Percentiles rank a stretch among this genome's conserved stretches.
Evolutionary conservation across 2,329 filamentous ascomycete species (phyloP).

Genomic region (Neofusicoccum laricinum): DNA sequence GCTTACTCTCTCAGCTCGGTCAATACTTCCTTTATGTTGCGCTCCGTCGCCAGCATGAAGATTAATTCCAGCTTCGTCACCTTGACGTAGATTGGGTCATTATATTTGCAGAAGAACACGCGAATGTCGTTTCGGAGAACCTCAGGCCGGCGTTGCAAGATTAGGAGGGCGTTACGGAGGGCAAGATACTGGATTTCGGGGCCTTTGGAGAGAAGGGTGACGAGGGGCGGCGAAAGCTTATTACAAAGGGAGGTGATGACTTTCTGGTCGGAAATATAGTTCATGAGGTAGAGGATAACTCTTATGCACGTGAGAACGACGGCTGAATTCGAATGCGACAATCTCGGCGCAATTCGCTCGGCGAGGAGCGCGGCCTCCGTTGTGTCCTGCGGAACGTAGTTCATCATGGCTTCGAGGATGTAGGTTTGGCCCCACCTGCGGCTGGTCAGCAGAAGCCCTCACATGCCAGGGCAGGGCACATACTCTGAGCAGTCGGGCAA

Average conservation of each 20-base stretch:
- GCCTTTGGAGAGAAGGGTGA: constrained; percentile 91
- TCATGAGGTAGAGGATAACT: constrained; percentile 96
- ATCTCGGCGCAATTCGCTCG: constrained; percentile 88
- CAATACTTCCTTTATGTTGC: constrained; percentile 92
- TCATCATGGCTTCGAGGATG: constrained; percentile 95
- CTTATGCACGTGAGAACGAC: constrained; percentile 95
- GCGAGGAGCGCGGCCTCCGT: constrained; percentile 85
- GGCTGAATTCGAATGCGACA: constrained; percentile 95
- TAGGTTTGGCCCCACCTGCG: constrained; percentile 96
- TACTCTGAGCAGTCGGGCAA: constrained; percentile 96
- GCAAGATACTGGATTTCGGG: constrained; percentile 98
- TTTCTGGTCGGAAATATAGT: constrained; percentile 92
- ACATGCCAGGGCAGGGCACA: constrained; percentile 33
- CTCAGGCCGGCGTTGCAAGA: constrained; percentile 87
- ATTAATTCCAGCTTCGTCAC: constrained; percentile 98
- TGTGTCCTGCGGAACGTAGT: constrained; percentile 90
- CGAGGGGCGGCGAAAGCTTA: constrained; percentile 90
- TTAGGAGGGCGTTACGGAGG: constrained; percentile 86
- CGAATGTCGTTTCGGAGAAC: constrained; percentile 94
- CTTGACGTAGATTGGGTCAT: constrained; percentile 99
- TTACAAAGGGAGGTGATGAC: constrained; percentile 82
- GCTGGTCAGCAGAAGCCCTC: constrained; percentile 22
- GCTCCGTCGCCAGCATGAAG: constrained; percentile 95
- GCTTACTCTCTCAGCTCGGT: constrained; percentile 83
- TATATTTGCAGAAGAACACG: constrained; percentile 99